These are phyloP conservation scores for Juncus inflexus DNA, from an alignment of 176 grass and related monocot species.

Conservation along the genomic window DNA sequence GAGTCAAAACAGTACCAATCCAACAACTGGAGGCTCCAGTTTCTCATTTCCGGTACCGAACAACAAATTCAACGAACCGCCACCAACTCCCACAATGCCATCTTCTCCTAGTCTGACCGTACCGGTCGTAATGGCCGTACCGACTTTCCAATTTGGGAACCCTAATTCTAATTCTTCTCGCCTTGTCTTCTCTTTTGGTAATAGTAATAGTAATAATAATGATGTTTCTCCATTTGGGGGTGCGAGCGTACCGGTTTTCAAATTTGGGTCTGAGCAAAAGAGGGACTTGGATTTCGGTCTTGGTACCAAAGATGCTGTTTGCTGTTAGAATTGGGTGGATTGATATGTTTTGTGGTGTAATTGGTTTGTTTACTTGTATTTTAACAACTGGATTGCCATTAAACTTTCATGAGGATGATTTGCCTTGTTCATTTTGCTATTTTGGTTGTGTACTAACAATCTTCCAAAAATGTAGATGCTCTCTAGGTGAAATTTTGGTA, in stretches of 20 bases:
- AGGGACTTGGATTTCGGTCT: constrained; percentile 10
- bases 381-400: no score
- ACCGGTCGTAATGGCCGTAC: not conserved
- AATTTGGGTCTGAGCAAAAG: constrained; percentile 16
- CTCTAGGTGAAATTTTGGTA: no score
- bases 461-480: no score
- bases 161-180: constrained; percentile 24
- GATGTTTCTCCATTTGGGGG: constrained; percentile 2
- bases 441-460: no score
- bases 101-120: not conserved
- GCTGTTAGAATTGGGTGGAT: constrained; percentile 2
- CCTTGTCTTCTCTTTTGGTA: constrained; percentile 28
- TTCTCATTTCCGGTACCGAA: constrained; percentile 28
- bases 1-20: not conserved
- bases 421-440: no score
- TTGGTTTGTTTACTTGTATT: no score
- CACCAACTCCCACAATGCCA: constrained; percentile 30
- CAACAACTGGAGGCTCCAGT: not conserved
- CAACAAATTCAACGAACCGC: constrained; percentile 14
- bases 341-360: no score
- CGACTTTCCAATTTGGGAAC: constrained; percentile 14
- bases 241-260: constrained; percentile 15
- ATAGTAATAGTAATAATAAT: not conserved
- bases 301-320: constrained; percentile 3
- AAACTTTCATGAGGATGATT: no score